These are phyloP conservation scores for Trichoderma endophyticum DNA, from an alignment of 2,329 filamentous ascomycete species.

Conservation along the genomic window DNA sequence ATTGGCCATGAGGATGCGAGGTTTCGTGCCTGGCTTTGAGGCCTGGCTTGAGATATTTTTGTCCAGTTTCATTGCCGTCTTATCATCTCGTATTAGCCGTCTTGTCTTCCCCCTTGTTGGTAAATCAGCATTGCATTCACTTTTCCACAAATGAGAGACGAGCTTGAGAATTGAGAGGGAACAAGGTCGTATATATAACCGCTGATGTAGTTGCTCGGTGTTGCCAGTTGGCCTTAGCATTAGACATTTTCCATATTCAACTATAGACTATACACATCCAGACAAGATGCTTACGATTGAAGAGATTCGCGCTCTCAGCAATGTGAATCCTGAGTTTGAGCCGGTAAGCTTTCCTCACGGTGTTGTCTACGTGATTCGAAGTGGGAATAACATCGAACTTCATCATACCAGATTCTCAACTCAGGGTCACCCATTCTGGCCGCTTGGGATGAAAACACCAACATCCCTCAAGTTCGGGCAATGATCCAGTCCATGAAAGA, in stretches of 20 bases:
- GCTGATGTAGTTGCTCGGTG: background rate
- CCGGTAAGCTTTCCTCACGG: constrained; percentile 1
- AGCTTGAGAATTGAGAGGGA: background rate
- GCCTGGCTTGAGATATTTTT: constrained; percentile 2
- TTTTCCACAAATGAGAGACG: background rate
- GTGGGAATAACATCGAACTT: background rate
- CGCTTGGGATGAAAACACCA: constrained; percentile 25
- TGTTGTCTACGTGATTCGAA: background rate
- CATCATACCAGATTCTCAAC: background rate
- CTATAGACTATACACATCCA: background rate
- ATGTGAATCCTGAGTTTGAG: constrained; percentile 23
- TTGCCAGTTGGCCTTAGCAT: background rate
- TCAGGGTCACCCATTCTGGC: constrained; percentile 22
- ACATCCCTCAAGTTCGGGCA: constrained; percentile 24
- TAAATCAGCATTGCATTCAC: background rate
- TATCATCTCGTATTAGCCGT: background rate
- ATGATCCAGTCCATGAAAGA: constrained; percentile 22
- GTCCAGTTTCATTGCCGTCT: background rate
- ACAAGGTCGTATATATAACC: background rate
- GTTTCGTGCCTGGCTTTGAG: background rate
- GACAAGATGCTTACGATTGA: constrained; percentile 27
- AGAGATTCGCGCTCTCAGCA: constrained; percentile 24
- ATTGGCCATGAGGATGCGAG: background rate
- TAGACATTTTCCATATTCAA: background rate
- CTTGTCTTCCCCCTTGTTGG: background rate